A percentile compares a stretch with the other conserved stretches of the same genome.
Evolutionary conservation across 176 grass and related monocot genomes (phyloP).

Genomic region (Juncus inflexus): DNA sequence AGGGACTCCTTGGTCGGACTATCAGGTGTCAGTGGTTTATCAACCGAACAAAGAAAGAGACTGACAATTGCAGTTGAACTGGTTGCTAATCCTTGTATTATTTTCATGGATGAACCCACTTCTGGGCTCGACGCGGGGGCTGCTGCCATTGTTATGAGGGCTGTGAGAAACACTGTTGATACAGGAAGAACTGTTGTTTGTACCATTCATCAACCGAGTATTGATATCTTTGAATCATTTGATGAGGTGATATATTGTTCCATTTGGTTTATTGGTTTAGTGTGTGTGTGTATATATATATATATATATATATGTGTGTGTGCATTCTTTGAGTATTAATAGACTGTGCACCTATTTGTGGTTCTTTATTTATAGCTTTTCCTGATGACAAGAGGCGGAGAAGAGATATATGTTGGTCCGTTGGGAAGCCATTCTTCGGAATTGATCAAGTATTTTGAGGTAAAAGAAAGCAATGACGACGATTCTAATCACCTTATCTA

Average conservation of each 20-base stretch:
- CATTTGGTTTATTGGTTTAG: slow-evolving; percentile 13
- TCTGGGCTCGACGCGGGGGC: slow-evolving; percentile 87
- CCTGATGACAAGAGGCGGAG: slow-evolving; percentile 84
- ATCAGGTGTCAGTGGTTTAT: not conserved
- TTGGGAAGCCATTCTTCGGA: slow-evolving; percentile 67
- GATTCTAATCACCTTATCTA: too few species aligned
- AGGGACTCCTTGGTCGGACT: not conserved
- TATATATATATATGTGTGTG: too few species aligned
- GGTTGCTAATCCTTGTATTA: slow-evolving; percentile 81
- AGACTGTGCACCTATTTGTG: too few species aligned
- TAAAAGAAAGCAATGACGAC: too few species aligned
- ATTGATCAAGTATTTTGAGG: slow-evolving; percentile 91
- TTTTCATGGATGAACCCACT: slow-evolving; percentile 98
- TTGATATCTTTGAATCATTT: slow-evolving; percentile 96
- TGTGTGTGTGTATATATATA: too few species aligned
- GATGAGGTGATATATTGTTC: slow-evolving; percentile 58
- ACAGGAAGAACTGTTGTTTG: slow-evolving; percentile 89
- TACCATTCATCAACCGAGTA: slow-evolving; percentile 97
- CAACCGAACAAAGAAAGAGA: not conserved
- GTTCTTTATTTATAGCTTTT: too few species aligned
- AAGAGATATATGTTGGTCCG: slow-evolving; percentile 94
- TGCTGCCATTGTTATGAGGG: slow-evolving; percentile 92
- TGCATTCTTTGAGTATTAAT: too few species aligned
- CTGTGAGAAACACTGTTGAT: slow-evolving; percentile 83
- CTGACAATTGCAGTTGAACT: slow-evolving; percentile 30